phyloP scores from a whole-genome alignment of 306 rosid species.

The Vachellia collinsii region DNA sequence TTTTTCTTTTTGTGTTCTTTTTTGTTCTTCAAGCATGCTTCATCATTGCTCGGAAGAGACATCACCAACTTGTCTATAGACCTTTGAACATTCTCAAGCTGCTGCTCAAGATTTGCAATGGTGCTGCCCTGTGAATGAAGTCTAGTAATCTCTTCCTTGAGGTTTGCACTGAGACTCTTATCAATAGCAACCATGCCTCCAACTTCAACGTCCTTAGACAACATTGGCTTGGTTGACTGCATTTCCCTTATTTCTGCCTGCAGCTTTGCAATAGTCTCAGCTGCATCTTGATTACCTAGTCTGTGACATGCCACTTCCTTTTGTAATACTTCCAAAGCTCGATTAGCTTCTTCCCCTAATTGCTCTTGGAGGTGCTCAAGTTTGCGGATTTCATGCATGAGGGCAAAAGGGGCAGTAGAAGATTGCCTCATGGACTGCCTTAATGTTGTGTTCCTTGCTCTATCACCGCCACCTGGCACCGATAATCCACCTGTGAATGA shows the following conservation, averaged over 20 bases:
- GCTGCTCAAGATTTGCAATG: constrained; percentile 95
- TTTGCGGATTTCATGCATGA: constrained; percentile 98
- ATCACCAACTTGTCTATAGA: constrained; percentile 97
- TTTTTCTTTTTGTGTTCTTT: constrained; percentile 77
- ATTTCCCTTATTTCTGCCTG: constrained; percentile 95
- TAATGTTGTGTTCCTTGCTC: constrained; percentile 60
- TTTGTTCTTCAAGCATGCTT: constrained; percentile 70
- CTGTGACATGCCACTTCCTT: constrained; percentile 99
- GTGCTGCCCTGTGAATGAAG: constrained; percentile 99
- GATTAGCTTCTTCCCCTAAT: constrained; percentile 97
- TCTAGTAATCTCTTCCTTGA: constrained; percentile 94
- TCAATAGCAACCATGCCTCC: constrained; percentile 70
- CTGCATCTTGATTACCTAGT: constrained; percentile 98
- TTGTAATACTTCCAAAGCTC: constrained; percentile 94
- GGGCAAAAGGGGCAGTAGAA: constrained; percentile 94
- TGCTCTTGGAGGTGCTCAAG: constrained; percentile 99
- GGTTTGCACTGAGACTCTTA: constrained; percentile 94
- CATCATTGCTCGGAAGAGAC: constrained; percentile 89
- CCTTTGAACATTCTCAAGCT: constrained; percentile 97
- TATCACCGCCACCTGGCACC: constrained; percentile 56
- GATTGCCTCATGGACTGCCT: constrained; percentile 97
- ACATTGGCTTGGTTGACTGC: constrained; percentile 64
- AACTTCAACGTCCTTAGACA: constrained; percentile 72
- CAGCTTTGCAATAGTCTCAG: constrained; percentile 96
- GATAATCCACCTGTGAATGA: constrained; percentile 73